Conservation (phyloP, 495 filamentous ascomycete species). For the Xylaria palmicola region DNA sequence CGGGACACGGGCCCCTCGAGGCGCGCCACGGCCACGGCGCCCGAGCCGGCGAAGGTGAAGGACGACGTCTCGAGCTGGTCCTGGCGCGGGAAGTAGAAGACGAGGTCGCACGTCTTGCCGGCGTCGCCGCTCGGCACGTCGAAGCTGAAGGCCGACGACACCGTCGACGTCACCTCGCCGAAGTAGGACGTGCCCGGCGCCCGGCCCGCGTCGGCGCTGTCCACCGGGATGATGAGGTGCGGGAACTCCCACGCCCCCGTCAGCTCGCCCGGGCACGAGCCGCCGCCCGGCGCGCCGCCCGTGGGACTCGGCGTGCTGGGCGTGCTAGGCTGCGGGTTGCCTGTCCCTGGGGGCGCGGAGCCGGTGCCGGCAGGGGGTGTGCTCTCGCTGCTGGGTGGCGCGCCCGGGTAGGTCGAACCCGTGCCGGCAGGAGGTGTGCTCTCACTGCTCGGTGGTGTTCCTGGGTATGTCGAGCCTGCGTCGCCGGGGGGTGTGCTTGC, state of each 20-base stretch:
- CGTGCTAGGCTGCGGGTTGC: not conserved
- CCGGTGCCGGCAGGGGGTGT: not conserved
- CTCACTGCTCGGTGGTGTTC: not conserved
- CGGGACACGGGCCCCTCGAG: constrained; percentile 40
- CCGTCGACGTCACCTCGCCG: constrained; percentile 52
- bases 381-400: not conserved
- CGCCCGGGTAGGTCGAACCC: not conserved
- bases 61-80: constrained; percentile 54
- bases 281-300: constrained; percentile 17
- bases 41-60: constrained; percentile 57
- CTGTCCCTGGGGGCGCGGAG: not conserved
- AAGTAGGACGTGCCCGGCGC: constrained; percentile 55
- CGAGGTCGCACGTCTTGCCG: constrained; percentile 60
- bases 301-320: not conserved
- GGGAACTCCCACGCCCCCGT: constrained; percentile 58
- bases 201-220: constrained; percentile 52
- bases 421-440: not conserved
- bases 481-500: not conserved
- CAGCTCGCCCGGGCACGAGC: constrained; percentile 52
- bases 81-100: constrained; percentile 64
- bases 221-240: constrained; percentile 65
- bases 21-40: constrained; percentile 53
- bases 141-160: constrained; percentile 69
- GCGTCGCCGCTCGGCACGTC: constrained; percentile 54
- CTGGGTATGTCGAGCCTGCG: not conserved